These are phyloP conservation scores for Phoenix dactylifera DNA, from an alignment of 176 grass and related monocot genomes.

Conservation along the genomic window DNA sequence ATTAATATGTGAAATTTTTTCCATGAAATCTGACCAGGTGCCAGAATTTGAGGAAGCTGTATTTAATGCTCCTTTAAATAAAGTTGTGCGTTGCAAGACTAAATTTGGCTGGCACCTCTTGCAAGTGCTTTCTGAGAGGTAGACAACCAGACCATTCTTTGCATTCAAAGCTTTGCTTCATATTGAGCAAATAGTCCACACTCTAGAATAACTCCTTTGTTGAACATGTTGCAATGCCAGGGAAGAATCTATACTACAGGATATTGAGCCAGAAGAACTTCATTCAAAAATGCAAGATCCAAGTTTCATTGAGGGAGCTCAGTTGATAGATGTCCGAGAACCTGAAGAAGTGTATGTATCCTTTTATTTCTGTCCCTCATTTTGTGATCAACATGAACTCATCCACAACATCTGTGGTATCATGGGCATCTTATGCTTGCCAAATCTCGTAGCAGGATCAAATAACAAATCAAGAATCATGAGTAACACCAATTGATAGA, in stretches of 20 bases:
- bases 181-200: too few relatives aligned
- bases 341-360: slow-evolving; percentile 86
- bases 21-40: slow-evolving; percentile 50
- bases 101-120: slow-evolving; percentile 99
- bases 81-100: slow-evolving; percentile 89
- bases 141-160: slow-evolving; percentile 13
- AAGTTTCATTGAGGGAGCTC: slow-evolving; percentile 69
- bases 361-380: slow-evolving; percentile 3
- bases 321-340: slow-evolving; percentile 91
- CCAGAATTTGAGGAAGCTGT: slow-evolving; percentile 95
- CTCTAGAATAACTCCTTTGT: not conserved
- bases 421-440: too few relatives aligned
- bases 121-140: slow-evolving; percentile 98
- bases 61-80: slow-evolving; percentile 84
- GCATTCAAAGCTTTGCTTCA: not conserved
- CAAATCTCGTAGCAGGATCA: too few relatives aligned
- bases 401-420: too few relatives aligned
- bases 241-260: slow-evolving; percentile 75
- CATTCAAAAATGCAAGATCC: slow-evolving; percentile 89
- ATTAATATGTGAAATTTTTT: not conserved
- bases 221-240: slow-evolving; percentile 22
- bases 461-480: too few relatives aligned
- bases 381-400: too few relatives aligned
- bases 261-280: slow-evolving; percentile 73
- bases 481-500: too few relatives aligned